phyloP scores from a whole-genome alignment of 2,329 filamentous ascomycete genomes.

The Ascochyta koolunga region DNA sequence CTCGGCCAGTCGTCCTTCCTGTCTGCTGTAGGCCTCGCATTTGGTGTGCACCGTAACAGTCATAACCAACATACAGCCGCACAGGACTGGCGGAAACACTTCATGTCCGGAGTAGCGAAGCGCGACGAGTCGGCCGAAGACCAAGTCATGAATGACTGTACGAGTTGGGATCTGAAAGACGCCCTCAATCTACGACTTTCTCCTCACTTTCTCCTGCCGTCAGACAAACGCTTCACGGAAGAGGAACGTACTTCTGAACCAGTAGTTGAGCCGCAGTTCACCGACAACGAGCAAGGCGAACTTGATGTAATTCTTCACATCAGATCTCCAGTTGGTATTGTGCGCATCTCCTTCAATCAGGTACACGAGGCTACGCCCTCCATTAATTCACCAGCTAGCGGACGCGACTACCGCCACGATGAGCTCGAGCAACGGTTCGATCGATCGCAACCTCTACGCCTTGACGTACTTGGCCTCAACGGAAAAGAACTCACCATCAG shows the following conservation, averaged over 20 bases:
- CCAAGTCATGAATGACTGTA: conserved; percentile 26
- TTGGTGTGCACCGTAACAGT: conserved; percentile 27
- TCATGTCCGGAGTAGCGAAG: conserved; percentile 35
- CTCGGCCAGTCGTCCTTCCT: conserved; percentile 48
- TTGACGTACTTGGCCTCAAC: conserved; percentile 50
- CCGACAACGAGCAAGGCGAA: conserved; percentile 26
- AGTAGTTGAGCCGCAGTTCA: not conserved
- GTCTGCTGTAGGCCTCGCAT: conserved; percentile 49
- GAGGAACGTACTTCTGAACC: conserved; percentile 19
- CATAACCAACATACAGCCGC: not conserved
- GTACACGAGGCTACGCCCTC: conserved; percentile 22
- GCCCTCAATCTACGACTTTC: conserved; percentile 31
- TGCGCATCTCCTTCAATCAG: conserved; percentile 36
- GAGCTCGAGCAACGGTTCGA: conserved; percentile 45
- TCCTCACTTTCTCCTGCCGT: conserved; percentile 38
- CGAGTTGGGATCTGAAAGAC: conserved; percentile 44
- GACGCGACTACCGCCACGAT: conserved; percentile 27
- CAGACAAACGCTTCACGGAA: conserved; percentile 22
- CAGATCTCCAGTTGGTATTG: conserved; percentile 34
- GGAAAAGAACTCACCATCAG: conserved; percentile 44
- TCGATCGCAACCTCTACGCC: conserved; percentile 32
- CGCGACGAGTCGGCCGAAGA: conserved; percentile 12
- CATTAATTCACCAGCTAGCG: conserved; percentile 18
- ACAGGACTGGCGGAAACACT: conserved; percentile 51
- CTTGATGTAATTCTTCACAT: conserved; percentile 23